Evolutionary conservation across 1,284 basidiomycete genomes (phyloP).

Genomic region (Microbotryum violaceum): DNA sequence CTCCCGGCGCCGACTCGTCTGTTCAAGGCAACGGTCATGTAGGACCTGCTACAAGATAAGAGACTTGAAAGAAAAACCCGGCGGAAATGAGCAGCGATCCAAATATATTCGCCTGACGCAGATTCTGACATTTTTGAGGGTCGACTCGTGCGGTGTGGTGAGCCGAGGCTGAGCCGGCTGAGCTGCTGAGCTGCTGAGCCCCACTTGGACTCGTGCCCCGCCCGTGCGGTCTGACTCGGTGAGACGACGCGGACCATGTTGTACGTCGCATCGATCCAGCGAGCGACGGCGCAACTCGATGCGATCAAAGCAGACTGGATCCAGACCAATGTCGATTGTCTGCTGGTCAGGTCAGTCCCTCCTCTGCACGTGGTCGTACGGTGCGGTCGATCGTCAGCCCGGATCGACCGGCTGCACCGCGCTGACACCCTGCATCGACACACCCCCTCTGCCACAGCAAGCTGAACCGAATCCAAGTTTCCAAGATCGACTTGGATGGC

Average conservation of each 20-base stretch:
- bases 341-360: constrained; percentile 31
- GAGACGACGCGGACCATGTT: constrained; percentile 20
- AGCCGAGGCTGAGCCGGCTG: no score
- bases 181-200: no score
- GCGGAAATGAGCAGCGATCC: no score
- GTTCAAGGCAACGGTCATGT: no score
- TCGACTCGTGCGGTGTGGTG: no score
- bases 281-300: constrained; percentile 23
- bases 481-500: constrained; percentile 3
- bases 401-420: background rate
- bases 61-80: no score
- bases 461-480: constrained; percentile 24
- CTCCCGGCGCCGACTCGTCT: no score
- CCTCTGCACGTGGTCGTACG: background rate
- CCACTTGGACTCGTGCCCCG: no score
- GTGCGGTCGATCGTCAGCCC: background rate
- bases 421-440: background rate
- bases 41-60: no score
- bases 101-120: no score
- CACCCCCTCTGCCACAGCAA: constrained; percentile 21
- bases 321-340: background rate
- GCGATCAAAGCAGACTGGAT: constrained; percentile 26
- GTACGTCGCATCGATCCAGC: constrained; percentile 26
- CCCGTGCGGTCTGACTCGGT: no score
- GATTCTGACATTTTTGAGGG: no score